Conservation (phyloP, 768 basidiomycete genomes). For the Rhizopogon salebrosus region DNA sequence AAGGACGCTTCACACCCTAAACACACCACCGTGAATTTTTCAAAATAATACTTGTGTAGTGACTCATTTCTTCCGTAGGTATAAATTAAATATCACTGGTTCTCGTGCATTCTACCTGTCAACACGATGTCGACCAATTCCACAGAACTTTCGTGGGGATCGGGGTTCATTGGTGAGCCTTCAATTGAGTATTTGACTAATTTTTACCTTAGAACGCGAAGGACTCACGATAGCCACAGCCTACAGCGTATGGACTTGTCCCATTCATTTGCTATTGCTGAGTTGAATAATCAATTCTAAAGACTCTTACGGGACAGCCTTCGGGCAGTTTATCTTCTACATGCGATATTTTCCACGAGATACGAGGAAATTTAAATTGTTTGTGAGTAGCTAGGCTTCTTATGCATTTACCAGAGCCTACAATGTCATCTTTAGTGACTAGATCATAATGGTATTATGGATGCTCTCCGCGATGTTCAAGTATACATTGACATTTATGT, state of each 20-base stretch:
- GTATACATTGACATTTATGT: neutral
- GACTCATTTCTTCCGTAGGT: no score
- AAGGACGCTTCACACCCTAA: no score
- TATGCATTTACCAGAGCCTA: neutral
- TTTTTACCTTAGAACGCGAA: neutral
- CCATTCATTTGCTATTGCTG: neutral
- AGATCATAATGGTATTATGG: neutral
- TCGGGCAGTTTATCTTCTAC: constrained; percentile 17
- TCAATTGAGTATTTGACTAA: neutral
- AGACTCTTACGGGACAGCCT: constrained; percentile 16
- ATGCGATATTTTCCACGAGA: constrained; percentile 13
- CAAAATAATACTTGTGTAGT: no score
- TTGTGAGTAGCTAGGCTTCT: constrained; percentile 9
- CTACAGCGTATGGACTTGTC: constrained; percentile 7
- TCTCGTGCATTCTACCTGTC: no score
- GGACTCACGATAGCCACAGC: constrained; percentile 9
- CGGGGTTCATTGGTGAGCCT: constrained; percentile 15
- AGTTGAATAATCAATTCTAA: neutral
- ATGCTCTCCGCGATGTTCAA: neutral
- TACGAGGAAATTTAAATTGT: constrained; percentile 2
- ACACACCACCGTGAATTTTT: no score
- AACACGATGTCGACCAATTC: constrained; percentile 4
- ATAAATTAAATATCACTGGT: constrained; percentile 1
- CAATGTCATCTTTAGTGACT: neutral
- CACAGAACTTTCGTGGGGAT: constrained; percentile 4